Evolutionary conservation across 257 asterid species (phyloP).

Genomic region (Prunella vulgaris): DNA sequence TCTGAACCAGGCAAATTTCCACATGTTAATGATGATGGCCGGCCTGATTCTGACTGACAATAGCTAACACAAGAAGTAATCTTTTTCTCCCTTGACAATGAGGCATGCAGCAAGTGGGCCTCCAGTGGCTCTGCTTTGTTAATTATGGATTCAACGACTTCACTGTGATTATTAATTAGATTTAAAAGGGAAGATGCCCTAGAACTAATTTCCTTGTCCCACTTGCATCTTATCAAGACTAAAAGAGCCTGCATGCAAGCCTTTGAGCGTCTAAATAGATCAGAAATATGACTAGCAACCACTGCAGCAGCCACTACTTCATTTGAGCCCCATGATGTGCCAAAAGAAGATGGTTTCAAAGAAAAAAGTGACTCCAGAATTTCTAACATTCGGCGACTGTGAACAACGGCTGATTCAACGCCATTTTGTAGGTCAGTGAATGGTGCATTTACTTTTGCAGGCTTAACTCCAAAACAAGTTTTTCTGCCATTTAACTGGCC

Average conservation of each 20-base stretch:
- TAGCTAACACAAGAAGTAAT: constrained; percentile 33
- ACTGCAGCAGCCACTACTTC: constrained; percentile 86
- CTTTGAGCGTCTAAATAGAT: constrained; percentile 69
- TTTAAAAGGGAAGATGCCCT: constrained; percentile 75
- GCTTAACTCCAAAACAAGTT: constrained; percentile 25
- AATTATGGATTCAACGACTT: constrained; percentile 70
- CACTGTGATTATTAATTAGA: constrained; percentile 64
- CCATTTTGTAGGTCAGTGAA: constrained; percentile 44
- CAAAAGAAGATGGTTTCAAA: constrained; percentile 65
- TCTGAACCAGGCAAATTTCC: constrained; percentile 35
- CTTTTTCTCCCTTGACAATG: constrained; percentile 40
- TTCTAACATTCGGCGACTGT: constrained; percentile 59
- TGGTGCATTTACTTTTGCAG: constrained; percentile 37
- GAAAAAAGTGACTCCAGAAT: constrained; percentile 87
- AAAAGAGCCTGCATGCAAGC: constrained; percentile 73
- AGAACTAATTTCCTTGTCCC: constrained; percentile 67
- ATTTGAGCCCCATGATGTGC: constrained; percentile 75
- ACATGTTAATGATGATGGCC: constrained; percentile 31
- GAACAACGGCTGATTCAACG: constrained; percentile 57
- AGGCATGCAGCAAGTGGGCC: constrained; percentile 50
- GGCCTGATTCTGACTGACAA: constrained; percentile 34
- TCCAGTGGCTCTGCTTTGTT: constrained; percentile 71
- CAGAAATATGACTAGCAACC: constrained; percentile 88
- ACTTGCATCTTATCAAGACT: constrained; percentile 61
- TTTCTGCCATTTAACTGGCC: constrained; percentile 27